Evolutionary conservation across 768 basidiomycete genomes (phyloP).

Genomic region (Calvatia gigantea): DNA sequence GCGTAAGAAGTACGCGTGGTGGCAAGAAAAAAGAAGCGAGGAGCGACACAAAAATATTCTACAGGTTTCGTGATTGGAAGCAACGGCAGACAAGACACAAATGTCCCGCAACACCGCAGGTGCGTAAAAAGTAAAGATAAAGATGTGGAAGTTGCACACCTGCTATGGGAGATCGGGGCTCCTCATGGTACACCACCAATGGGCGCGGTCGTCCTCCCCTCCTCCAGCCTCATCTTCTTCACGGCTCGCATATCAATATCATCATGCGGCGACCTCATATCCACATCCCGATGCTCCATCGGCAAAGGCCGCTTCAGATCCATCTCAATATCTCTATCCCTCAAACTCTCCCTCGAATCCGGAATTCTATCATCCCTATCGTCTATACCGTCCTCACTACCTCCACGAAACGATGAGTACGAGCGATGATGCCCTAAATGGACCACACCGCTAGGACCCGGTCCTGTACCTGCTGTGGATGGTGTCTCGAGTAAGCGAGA

Average conservation of each 20-base stretch:
- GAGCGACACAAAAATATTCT: slow-evolving; percentile 3
- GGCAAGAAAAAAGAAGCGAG: slow-evolving; percentile 19
- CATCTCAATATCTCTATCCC: slow-evolving; percentile 44
- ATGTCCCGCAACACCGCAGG: neutral
- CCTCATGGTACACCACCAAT: slow-evolving; percentile 53
- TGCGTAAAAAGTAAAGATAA: neutral
- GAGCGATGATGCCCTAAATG: slow-evolving; percentile 1
- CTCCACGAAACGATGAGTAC: slow-evolving; percentile 15
- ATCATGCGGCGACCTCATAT: slow-evolving; percentile 71
- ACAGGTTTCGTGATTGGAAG: slow-evolving; percentile 1
- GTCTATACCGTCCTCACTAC: slow-evolving; percentile 10
- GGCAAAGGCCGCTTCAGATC: slow-evolving; percentile 60
- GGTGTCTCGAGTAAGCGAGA: slow-evolving; percentile 53
- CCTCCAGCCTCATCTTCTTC: slow-evolving; percentile 75
- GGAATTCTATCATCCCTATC: slow-evolving; percentile 11
- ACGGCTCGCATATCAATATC: slow-evolving; percentile 30
- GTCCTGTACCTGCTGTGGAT: slow-evolving; percentile 27
- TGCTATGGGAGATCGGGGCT: slow-evolving; percentile 19
- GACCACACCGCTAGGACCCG: slow-evolving; percentile 20
- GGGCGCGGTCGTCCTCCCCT: slow-evolving; percentile 23
- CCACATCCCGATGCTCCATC: slow-evolving; percentile 53
- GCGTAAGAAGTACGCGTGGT: neutral
- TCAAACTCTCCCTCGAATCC: slow-evolving; percentile 13
- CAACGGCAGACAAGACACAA: neutral
- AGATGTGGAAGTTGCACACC: slow-evolving; percentile 9